A percentile compares a stretch with the other conserved stretches of the same genome.
phyloP scores from a whole-genome alignment of 768 basidiomycete species.

The Fistulinella prunicolor region DNA sequence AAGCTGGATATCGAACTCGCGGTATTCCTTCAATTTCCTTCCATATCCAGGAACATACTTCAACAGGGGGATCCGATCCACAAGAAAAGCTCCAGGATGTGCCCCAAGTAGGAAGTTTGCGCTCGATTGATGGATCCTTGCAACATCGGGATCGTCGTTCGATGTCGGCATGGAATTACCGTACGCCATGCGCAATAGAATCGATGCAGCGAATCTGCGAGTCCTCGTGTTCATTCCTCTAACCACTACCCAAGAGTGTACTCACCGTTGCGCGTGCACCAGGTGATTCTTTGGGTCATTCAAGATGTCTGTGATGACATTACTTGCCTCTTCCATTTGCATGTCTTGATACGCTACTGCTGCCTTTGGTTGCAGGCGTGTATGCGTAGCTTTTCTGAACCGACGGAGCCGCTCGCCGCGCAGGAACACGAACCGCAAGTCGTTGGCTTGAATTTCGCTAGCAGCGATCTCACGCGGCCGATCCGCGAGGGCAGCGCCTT shows the following conservation, averaged over 20 bases:
- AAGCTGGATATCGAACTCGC: conserved; percentile 45
- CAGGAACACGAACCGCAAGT: conserved; percentile 49
- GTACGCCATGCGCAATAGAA: conserved; percentile 23
- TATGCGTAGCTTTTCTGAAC: conserved; percentile 49
- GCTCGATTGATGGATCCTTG: conserved; percentile 15
- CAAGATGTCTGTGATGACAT: conserved; percentile 28
- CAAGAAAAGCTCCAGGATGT: conserved; percentile 33
- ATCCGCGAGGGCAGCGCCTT: conserved; percentile 48
- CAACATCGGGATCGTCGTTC: conserved; percentile 20
- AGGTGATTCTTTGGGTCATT: conserved; percentile 33
- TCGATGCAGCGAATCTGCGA: conserved; percentile 24
- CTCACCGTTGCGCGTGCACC: conserved; percentile 48
- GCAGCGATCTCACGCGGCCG: conserved; percentile 50
- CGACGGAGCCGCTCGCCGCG: conserved; percentile 54
- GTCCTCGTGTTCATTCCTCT: not conserved
- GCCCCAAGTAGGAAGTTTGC: conserved; percentile 24
- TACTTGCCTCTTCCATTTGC: conserved; percentile 34
- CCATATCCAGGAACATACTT: conserved; percentile 57
- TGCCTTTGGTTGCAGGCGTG: conserved; percentile 49
- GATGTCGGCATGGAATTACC: conserved; percentile 26
- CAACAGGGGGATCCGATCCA: conserved; percentile 34
- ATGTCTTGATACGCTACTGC: conserved; percentile 42
- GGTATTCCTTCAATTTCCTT: conserved; percentile 47
- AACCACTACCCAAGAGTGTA: not conserved
- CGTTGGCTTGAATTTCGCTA: conserved; percentile 50